Evolutionary conservation across 1,284 basidiomycete genomes (phyloP), one percentile per base, ranked within the genome.

Genomic region (Thelephora terrestris): DNA sequence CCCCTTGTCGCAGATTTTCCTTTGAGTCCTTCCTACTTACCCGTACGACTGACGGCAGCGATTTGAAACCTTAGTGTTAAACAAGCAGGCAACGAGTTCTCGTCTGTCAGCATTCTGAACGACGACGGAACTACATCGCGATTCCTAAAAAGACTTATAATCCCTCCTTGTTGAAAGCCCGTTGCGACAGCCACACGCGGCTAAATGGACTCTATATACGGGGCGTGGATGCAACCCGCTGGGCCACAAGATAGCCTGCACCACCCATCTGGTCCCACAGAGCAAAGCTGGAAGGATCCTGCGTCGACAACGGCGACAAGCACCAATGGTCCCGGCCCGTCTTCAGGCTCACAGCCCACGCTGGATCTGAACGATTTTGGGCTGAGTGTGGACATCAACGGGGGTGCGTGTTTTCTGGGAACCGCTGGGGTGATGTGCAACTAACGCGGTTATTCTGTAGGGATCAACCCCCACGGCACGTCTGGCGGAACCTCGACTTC

Each of bases 221-320:
- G 76, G 71, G 66, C 71, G 47, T 82, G 79, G 79, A 66, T 76
- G 57, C 71, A 70, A 58, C 61, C 69, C 53, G 61, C 64, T 53
- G 69, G 69, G 61, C 60, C 66, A 53, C 58, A 69, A 52, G 63
- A 69, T 53, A 17, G 64, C 54, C 66, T 63, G 59, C 69, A 68
- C 57, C 67, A 70, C 56, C 57, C 61, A 55, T 50, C 63, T 58
- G 51, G 52, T 25, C 29, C 29, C 12, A 46, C 65, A 47, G 64
- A 59, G 60, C 67, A 71, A 57, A 69, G 65, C 57, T 75, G 73
- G 73, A 74, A 75, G 68, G 73, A 71, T 53, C 59, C 65, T 47
- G 52, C 64, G 25, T 52, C 61, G 37, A 38, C 55, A 51, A 59
- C 53, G 56, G 59, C 60, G 56, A 10, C 29, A 32, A 55, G 29